These are phyloP conservation scores for Hygrocybe punicea DNA, from an alignment of 768 basidiomycete species.

Conservation along the genomic window DNA sequence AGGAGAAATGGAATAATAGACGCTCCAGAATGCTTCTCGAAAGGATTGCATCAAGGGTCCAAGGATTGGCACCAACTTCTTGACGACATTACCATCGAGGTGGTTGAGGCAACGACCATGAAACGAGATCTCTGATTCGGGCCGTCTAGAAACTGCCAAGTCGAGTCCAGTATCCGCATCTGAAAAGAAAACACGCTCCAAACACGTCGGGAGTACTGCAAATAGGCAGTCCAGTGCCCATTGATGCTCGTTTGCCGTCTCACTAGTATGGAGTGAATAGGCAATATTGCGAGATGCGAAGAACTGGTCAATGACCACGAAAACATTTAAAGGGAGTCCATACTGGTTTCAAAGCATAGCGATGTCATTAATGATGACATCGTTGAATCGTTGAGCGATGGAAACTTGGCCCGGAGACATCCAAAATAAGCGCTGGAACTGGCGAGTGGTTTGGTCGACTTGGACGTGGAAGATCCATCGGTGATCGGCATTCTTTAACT, in stretches of 20 bases:
- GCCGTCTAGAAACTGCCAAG: background rate
- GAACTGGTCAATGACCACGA: no score
- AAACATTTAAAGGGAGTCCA: no score
- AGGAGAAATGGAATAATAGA: background rate
- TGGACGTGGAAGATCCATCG: conserved; percentile 27
- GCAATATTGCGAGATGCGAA: no score
- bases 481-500: conserved; percentile 9
- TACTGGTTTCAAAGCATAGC: no score
- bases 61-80: conserved; percentile 1
- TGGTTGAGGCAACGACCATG: background rate
- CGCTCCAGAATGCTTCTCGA: background rate
- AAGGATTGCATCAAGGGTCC: background rate
- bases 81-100: conserved; percentile 1
- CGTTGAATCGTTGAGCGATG: no score
- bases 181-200: background rate
- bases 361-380: no score
- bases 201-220: background rate
- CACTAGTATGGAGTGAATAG: no score
- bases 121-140: background rate
- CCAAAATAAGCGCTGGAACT: no score
- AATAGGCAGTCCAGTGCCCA: no score
- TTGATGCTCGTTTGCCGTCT: no score
- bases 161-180: background rate
- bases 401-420: no score
- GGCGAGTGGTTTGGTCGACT: conserved; percentile 14